Evolutionary conservation across 768 basidiomycete genomes (phyloP), one percentile per base, ranked within the genome.

Genomic region (Naematelia aurantialba): DNA sequence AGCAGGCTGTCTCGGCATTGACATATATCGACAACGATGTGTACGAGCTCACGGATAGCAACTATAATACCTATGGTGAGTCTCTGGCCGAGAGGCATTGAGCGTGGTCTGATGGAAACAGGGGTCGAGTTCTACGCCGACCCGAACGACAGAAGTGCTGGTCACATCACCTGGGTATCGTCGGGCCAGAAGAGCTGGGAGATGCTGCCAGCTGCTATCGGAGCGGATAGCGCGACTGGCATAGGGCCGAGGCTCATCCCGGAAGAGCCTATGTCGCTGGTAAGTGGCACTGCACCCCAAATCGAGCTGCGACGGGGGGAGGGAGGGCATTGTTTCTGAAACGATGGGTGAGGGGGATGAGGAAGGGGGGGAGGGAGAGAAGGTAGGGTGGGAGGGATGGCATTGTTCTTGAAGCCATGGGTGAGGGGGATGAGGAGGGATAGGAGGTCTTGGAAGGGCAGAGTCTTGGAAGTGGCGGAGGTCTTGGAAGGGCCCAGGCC

Each of bases 231-330:
- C 0, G 70, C 65, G 3, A 79, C 83, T 0, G 61, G 85, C 55
- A 81, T 98, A 50, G 80, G 83, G 31, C 79, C 82, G 67, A 81
- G 93, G 30, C 69, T 92, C 14, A 85, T 85, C 56, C 81, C 91
- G 3, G 89, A 93, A 70, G 96, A 99, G 75, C 94, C 96, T 1
- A 87, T 97, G 91, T 91, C 65, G 62, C 84, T 79, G 52, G 54
- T 61, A 58, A 51, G 59, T 59, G 39, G 17, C n/a, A n/a, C n/a
- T n/a, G n/a, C n/a, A n/a, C n/a, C n/a, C n/a, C n/a, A n/a, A n/a
- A n/a, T n/a, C n/a, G n/a, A n/a, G n/a, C n/a, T n/a, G n/a, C n/a
- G n/a, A n/a, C n/a, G n/a, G n/a, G n/a, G n/a, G n/a, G n/a, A n/a
- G n/a, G n/a, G n/a, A n/a, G n/a, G n/a, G n/a, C n/a, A n/a, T n/a